Conservation (phyloP, 1,284 basidiomycete genomes). For the Ceratobasidium sp. region DNA sequence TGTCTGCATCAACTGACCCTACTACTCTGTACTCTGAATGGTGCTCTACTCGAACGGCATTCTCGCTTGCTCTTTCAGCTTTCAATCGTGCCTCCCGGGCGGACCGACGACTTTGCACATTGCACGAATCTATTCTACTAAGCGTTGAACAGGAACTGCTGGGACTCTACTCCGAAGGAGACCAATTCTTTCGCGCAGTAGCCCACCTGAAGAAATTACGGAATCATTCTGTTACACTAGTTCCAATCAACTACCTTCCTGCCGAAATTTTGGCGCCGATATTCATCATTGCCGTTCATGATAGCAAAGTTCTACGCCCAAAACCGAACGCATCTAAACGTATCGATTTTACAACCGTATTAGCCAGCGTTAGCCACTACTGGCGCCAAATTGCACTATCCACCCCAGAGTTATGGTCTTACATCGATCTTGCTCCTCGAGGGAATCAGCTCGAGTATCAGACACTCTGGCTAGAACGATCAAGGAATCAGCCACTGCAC, state of each 20-base stretch:
- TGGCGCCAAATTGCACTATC: background rate
- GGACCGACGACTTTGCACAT: background rate
- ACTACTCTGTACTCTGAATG: background rate
- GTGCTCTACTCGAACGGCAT: background rate
- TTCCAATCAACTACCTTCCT: background rate
- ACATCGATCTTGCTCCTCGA: background rate
- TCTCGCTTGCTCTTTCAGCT: background rate
- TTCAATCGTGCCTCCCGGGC: background rate
- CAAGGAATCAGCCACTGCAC: background rate
- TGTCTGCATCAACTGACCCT: background rate
- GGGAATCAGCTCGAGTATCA: background rate
- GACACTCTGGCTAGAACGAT: background rate
- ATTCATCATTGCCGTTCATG: conserved; percentile 1
- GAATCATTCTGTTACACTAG: background rate
- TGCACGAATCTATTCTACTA: background rate
- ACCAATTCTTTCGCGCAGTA: background rate
- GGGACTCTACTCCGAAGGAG: background rate
- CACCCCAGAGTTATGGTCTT: background rate
- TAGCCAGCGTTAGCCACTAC: conserved; percentile 1
- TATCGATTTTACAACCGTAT: background rate
- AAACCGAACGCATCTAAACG: background rate
- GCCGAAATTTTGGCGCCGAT: background rate
- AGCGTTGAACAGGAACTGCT: background rate
- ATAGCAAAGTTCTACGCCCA: background rate
- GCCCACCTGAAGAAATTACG: background rate